Evolutionary conservation across 225 moss, liverwort and hornwort species (phyloP).

Genomic region (Pseudisothecium myosuroides): DNA sequence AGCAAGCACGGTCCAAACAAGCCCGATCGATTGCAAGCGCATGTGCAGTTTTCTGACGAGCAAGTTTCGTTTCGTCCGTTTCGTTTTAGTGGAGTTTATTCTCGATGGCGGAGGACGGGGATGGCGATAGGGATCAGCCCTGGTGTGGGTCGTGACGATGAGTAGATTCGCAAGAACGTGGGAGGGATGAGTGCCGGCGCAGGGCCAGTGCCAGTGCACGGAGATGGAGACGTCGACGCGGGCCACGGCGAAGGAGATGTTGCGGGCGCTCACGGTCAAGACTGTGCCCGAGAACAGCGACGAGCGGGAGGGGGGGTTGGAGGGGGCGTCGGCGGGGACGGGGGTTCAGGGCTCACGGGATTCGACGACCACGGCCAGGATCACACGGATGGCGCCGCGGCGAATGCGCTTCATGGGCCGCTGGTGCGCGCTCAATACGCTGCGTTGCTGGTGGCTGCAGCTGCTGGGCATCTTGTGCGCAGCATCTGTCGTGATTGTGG

Average conservation of each 20-base stretch:
- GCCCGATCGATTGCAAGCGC: no score
- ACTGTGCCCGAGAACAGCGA: neutral
- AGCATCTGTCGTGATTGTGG: slow-evolving; percentile 17
- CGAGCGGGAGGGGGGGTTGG: neutral
- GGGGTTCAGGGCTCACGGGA: neutral
- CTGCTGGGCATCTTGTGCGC: slow-evolving; percentile 9
- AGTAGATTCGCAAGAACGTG: neutral
- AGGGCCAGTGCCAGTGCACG: neutral
- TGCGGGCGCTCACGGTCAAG: neutral
- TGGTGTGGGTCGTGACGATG: neutral
- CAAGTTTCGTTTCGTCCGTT: neutral
- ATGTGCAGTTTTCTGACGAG: neutral
- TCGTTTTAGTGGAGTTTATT: neutral
- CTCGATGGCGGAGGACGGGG: neutral
- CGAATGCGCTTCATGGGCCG: slow-evolving; percentile 5
- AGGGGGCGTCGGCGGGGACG: neutral
- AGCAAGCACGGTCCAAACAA: neutral
- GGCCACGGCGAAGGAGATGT: neutral
- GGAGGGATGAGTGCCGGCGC: neutral
- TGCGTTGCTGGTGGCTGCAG: slow-evolving; percentile 23
- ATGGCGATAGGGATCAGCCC: neutral
- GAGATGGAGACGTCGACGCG: neutral
- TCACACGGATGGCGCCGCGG: neutral
- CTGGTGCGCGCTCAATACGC: slow-evolving; percentile 4
- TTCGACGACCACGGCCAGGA: neutral